Base-by-base conservation (phyloP, 2,329 filamentous ascomycete genomes). In the Mariannaea sp. region DNA sequence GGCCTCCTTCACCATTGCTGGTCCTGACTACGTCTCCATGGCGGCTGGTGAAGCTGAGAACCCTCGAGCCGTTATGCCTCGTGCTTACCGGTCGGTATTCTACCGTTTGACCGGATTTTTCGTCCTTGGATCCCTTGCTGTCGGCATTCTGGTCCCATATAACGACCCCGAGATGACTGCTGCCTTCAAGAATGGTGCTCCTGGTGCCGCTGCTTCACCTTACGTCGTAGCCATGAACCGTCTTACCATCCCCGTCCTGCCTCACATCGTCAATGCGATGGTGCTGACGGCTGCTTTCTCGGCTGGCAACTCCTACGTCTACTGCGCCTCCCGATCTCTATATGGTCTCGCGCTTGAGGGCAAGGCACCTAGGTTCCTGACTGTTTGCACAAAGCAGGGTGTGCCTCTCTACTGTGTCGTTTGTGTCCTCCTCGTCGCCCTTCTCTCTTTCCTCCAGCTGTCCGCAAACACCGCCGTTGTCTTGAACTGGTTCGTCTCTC, bases 41-140 rank as follows among this genome's bases (percentile, higher is more conserved):
- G 89, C 88, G 0, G 87, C 87, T 2, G 87, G 85, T 14, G 88
- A 91, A 69, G 81, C 87, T 1, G 81, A 88, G 62, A 88, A 90
- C 60, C 88, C 88, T 0, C 83, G 88, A 13, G 73, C 73, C 14
- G 81, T 87, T 16, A 83, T 94, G 70, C 89, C 89, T 0, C 83
- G 81, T 33, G 89, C 89, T 1, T 92, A 85, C 71, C 90, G 90
- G 55, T 84, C 87, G 42, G 88, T 92, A 1, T 92, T 92, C 70
- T 92, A 89, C 70, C 86, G 90, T 26, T 75, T 93, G 26, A 87
- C 87, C 0, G 75, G 82, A 2, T 92, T 93, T 70, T 92, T 92
- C 72, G 81, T 90, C 32, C 80, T 91, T 2, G 89, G 89, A 2
- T 84, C 87, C 0, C 77, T 94, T 2, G 84, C 82, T 16, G 85